Conservation (phyloP, 2,329 filamentous ascomycete species). For the Trichoderma guizhouense region DNA sequence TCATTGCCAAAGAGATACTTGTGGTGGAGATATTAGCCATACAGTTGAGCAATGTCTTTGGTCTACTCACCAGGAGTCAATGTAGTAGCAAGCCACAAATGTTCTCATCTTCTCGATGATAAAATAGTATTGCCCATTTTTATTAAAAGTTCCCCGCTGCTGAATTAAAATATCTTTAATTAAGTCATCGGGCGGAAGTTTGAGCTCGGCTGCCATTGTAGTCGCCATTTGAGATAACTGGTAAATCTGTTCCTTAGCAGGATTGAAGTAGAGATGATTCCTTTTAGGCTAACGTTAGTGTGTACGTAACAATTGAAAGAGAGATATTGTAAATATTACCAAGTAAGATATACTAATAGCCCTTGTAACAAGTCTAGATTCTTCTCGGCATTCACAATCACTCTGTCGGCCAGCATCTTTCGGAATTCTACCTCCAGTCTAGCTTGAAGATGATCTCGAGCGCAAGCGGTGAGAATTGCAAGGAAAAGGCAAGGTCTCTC, state of each 20-base stretch:
- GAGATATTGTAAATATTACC: neutral
- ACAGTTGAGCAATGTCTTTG: too few relatives aligned
- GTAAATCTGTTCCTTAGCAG: neutral
- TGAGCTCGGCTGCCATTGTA: neutral
- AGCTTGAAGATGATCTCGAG: neutral
- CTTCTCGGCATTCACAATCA: neutral
- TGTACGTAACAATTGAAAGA: neutral
- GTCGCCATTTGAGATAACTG: neutral
- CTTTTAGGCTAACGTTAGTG: neutral
- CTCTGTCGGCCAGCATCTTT: neutral
- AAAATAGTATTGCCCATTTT: neutral
- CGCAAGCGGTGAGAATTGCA: neutral
- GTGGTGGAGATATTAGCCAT: neutral
- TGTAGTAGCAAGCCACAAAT: neutral
- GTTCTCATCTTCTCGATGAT: neutral
- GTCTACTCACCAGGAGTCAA: neutral
- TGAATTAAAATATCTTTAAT: neutral
- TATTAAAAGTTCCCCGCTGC: neutral
- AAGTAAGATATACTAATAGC: neutral
- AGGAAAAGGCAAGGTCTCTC: neutral
- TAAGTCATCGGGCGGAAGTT: neutral
- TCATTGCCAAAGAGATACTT: neutral
- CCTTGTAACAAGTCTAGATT: neutral
- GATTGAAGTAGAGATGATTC: neutral
- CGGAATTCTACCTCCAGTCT: neutral